Conservation (phyloP, 306 rosid species). For the Malus orientalis region DNA sequence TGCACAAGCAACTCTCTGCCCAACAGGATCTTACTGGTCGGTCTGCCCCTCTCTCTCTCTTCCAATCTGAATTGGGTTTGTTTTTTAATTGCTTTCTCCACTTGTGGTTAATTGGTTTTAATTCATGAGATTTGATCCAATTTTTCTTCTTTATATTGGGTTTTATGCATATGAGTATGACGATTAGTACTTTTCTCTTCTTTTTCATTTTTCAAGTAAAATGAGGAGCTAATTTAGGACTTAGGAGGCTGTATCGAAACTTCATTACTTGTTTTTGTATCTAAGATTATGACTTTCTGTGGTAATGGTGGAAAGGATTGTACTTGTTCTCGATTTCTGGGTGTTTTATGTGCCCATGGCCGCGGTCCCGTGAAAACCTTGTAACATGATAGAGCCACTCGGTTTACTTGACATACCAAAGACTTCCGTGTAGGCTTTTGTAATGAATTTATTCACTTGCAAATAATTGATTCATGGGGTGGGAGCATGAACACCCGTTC, state of each 20-base stretch:
- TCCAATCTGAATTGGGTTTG: background rate
- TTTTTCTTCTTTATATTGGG: background rate
- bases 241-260: background rate
- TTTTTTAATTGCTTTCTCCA: background rate
- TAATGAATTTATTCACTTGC: background rate
- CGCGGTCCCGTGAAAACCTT: background rate
- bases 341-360: too few species aligned
- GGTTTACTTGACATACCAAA: too few species aligned
- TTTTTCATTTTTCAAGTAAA: too few species aligned
- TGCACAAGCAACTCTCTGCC: conserved; percentile 57
- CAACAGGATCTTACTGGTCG: conserved; percentile 58
- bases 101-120: background rate
- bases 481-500: too few species aligned
- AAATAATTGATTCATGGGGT: background rate
- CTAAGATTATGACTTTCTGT: background rate
- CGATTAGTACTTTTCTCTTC: background rate
- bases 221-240: background rate
- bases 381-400: background rate
- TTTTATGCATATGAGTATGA: background rate
- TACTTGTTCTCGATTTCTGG: background rate
- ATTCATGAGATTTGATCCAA: background rate
- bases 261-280: background rate
- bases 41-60: background rate
- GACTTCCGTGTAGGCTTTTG: background rate
- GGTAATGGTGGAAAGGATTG: background rate